A percentile compares a stretch with the other conserved stretches of the same genome.
Evolutionary conservation across 2,329 filamentous ascomycete species (phyloP).

Genomic region (Xylaria sp.): DNA sequence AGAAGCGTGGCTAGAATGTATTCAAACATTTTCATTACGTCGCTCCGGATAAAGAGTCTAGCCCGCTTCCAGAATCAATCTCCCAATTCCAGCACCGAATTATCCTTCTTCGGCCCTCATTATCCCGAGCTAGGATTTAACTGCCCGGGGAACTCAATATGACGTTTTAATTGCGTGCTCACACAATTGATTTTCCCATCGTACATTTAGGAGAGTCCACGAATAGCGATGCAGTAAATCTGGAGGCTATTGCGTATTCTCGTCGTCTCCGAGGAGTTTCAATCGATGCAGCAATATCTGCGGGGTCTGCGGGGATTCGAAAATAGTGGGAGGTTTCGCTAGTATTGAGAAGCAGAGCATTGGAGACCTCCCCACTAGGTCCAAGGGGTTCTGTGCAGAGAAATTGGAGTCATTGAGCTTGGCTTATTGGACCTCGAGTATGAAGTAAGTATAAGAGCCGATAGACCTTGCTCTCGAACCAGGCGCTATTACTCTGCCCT

Average conservation of each 20-base stretch:
- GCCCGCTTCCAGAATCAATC: not conserved
- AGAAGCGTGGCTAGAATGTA: not conserved
- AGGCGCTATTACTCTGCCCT: not conserved
- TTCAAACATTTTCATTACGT: conserved; percentile 9
- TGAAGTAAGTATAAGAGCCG: not conserved
- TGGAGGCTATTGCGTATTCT: not conserved
- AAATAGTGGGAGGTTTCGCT: conserved; percentile 21
- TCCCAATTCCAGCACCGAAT: conserved; percentile 11
- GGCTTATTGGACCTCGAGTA: not conserved
- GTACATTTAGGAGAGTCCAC: conserved; percentile 20
- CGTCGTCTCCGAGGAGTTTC: not conserved
- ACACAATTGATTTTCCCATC: conserved; percentile 8
- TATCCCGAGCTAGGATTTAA: conserved; percentile 21
- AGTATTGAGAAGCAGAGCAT: conserved; percentile 6
- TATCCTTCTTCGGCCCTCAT: conserved; percentile 25
- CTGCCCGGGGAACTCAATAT: not conserved
- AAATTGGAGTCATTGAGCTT: not conserved
- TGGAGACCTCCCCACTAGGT: conserved; percentile 14
- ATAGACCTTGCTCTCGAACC: not conserved
- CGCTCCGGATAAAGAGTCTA: conserved; percentile 8
- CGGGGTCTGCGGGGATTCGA: conserved; percentile 15
- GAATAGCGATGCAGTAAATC: conserved; percentile 17
- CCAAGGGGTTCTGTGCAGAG: conserved; percentile 6
- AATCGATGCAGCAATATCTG: not conserved
- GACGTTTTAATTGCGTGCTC: conserved; percentile 20